Evolutionary conservation across 495 filamentous ascomycete genomes (phyloP), one percentile per base, ranked within the genome.

Genomic region (Penicillium tannophilum): DNA sequence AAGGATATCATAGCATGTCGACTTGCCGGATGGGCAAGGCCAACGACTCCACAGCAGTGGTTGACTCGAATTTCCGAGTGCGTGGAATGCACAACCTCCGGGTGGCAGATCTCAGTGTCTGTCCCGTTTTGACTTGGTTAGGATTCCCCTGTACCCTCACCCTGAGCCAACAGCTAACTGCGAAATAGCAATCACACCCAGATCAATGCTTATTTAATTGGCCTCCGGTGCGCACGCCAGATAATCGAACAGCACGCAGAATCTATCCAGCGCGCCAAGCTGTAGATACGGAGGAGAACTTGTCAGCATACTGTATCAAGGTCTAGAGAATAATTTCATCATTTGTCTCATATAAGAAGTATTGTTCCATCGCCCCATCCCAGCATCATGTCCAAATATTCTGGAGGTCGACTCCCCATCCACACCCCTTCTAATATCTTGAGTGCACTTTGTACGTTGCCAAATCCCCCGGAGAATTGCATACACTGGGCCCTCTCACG

Each of bases 361-460:
- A 54, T 39, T 28, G 7, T 54, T 45, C 52, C 52, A 31, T 14
- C n/a, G 10, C 36, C 52, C 16, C 36, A n/a, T 42, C 55, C 55
- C 12, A 57, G 19, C 55, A 57, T 57, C 31, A 57, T 11, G 36
- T 57, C 55, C 23, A 57, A 30, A 31, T 57, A 57, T 20, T 57
- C 42, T 14, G 46, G 5, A 26, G 55, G 55, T 7, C 55, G 30
- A 1, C 42, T 16, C 26, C 55, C 46, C 35, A 42, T 57, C 55
- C 55, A 57, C 20, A 36, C 45, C 0, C 16, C 35, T 35, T 57
- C 55, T 41, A 57, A 23, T 17, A 57, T 42, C 14, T 42, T 33
- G n/a, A 57, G 55, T n/a, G 55, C 55, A 35, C 55, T 57, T 50
- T 57, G 44, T 16, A 57, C 55, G 39, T 57, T 57, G 4, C 55